These are phyloP conservation scores for Monosporascus sp. DNA, from an alignment of 2,329 filamentous ascomycete genomes.

Conservation along the genomic window DNA sequence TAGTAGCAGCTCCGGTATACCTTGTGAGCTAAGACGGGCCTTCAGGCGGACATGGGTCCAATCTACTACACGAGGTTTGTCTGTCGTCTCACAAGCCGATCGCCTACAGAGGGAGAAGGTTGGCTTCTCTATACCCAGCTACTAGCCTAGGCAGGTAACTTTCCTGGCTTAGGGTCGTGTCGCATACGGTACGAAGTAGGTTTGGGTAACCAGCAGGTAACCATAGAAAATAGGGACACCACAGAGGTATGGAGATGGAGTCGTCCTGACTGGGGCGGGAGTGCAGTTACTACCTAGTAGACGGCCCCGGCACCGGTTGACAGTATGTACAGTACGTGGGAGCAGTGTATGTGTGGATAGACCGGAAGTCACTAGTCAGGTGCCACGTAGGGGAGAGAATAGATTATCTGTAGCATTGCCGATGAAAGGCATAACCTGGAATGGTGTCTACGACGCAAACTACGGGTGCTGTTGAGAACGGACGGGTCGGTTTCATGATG, in stretches of 20 bases:
- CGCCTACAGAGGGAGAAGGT: background rate
- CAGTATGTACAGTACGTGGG: background rate
- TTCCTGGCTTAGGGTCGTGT: conserved; percentile 3
- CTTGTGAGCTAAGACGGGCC: background rate
- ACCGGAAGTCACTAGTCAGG: background rate
- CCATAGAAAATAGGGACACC: background rate
- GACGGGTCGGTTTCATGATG: background rate
- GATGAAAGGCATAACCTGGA: conserved; percentile 1
- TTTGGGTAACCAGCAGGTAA: conserved; percentile 3
- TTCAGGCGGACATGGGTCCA: background rate
- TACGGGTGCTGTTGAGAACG: background rate
- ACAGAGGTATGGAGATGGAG: background rate
- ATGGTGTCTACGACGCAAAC: conserved; percentile 21
- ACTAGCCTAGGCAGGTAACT: conserved; percentile 20
- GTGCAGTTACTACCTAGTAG: background rate
- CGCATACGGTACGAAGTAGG: background rate
- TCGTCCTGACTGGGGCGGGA: background rate
- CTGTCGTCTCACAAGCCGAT: background rate
- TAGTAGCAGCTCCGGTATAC: background rate
- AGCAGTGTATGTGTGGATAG: background rate
- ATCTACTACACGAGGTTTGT: background rate
- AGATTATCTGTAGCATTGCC: background rate
- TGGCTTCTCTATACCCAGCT: conserved; percentile 4
- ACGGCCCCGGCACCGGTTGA: background rate
- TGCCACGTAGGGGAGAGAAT: background rate